Conservation (phyloP, 2,329 filamentous ascomycete species). For the Pseudogymnoascus sp. region DNA sequence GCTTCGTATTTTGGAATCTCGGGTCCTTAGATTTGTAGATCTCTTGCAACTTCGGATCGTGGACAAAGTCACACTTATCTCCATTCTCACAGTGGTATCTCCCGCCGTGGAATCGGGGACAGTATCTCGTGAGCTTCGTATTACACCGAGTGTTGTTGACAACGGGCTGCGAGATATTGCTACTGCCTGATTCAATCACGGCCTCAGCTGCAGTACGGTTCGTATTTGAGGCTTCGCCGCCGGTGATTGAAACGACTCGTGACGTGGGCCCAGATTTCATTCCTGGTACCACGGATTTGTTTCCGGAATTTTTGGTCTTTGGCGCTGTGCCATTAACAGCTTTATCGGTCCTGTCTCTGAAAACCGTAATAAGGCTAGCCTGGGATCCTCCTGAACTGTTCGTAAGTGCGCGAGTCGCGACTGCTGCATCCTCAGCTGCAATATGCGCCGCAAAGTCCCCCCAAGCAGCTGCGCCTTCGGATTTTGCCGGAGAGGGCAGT, state of each 20-base stretch:
- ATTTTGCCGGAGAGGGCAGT: neutral
- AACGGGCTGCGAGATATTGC: neutral
- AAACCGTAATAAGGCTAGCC: neutral
- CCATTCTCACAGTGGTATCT: conserved; percentile 3
- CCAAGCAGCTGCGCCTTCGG: conserved; percentile 16
- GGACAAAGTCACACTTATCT: neutral
- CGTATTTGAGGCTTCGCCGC: neutral
- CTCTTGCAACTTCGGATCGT: neutral
- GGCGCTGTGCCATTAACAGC: neutral
- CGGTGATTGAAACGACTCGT: neutral
- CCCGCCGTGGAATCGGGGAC: neutral
- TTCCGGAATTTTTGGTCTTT: neutral
- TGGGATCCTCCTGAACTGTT: neutral
- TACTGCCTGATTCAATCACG: neutral
- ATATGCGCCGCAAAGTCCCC: neutral
- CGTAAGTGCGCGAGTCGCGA: neutral
- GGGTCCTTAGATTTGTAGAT: neutral
- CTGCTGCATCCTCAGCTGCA: neutral
- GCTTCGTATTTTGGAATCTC: neutral
- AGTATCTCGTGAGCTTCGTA: neutral
- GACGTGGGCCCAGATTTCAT: neutral
- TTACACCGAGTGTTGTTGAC: neutral
- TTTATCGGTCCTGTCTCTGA: neutral
- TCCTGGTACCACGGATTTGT: neutral
- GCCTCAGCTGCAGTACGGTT: neutral